A percentile compares a stretch with the other conserved stretches of the same genome.
Evolutionary conservation across 257 asterid genomes (phyloP).

Genomic region (Datura wrightii): DNA sequence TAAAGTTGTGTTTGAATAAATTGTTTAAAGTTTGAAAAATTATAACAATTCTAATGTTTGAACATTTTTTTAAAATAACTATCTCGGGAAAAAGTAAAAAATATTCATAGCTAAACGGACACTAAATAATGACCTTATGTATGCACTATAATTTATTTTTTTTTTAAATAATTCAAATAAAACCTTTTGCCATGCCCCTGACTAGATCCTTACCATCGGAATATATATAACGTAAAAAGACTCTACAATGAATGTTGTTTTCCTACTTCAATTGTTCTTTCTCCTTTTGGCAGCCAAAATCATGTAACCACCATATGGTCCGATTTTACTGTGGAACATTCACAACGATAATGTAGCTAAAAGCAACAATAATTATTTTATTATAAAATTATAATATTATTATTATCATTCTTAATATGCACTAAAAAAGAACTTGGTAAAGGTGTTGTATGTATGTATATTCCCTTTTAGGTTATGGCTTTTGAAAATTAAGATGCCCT

Average conservation of each 20-base stretch:
- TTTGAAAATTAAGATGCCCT: slow-evolving; percentile 18
- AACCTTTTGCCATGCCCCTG: too few species aligned
- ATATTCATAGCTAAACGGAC: too few species aligned
- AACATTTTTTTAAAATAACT: too few species aligned
- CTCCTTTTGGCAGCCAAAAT: background rate
- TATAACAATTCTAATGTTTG: too few species aligned
- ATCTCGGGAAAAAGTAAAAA: too few species aligned
- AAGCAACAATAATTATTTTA: background rate
- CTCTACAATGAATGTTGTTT: background rate
- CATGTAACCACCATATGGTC: background rate
- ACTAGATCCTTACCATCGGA: too few species aligned
- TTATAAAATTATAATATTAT: background rate
- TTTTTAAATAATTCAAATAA: too few species aligned
- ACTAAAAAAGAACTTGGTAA: background rate
- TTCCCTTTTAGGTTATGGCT: slow-evolving; percentile 16
- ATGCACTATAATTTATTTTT: too few species aligned
- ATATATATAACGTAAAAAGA: background rate
- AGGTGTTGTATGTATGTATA: slow-evolving; percentile 17
- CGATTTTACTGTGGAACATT: background rate
- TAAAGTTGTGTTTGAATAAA: too few species aligned
- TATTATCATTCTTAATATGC: slow-evolving; percentile 4
- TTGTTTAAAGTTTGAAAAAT: too few species aligned
- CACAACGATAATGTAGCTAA: slow-evolving; percentile 19
- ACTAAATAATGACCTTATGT: too few species aligned
- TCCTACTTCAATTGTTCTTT: background rate